These are phyloP conservation scores for Morella rubra DNA, from an alignment of 306 rosid species.

Conservation along the genomic window DNA sequence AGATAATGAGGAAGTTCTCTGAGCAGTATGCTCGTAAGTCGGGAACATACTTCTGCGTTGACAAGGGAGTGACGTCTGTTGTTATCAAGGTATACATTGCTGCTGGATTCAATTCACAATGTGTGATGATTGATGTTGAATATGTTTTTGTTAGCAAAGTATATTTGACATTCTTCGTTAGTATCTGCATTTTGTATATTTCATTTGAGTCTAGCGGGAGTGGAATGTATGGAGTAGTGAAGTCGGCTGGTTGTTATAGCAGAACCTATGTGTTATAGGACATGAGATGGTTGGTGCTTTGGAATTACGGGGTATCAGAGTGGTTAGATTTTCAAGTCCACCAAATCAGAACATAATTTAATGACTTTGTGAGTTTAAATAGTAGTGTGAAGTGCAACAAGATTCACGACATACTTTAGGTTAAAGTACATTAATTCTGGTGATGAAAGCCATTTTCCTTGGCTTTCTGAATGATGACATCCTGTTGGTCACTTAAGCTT, in stretches of 20 bases:
- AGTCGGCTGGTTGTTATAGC: neutral
- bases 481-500: neutral
- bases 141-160: neutral
- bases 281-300: too few relatives aligned
- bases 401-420: neutral
- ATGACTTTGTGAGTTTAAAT: neutral
- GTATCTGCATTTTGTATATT: neutral
- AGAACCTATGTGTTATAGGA: too few relatives aligned
- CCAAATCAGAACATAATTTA: neutral
- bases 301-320: too few relatives aligned
- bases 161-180: neutral
- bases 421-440: neutral
- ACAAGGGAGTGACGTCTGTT: slow-evolving; percentile 96
- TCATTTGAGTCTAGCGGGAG: neutral
- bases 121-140: neutral
- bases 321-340: neutral
- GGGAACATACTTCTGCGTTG: slow-evolving; percentile 89
- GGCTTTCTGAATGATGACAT: neutral
- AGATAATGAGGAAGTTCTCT: slow-evolving; percentile 96
- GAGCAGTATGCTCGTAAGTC: slow-evolving; percentile 98
- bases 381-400: neutral
- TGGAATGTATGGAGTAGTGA: neutral
- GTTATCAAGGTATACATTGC: slow-evolving; percentile 71
- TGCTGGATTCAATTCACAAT: neutral
- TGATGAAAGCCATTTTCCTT: neutral